Percentiles rank a stretch among this genome's conserved stretches.
These are phyloP conservation scores for Mallotus repandus DNA, from an alignment of 441 rosid genomes.

Conservation along the genomic window DNA sequence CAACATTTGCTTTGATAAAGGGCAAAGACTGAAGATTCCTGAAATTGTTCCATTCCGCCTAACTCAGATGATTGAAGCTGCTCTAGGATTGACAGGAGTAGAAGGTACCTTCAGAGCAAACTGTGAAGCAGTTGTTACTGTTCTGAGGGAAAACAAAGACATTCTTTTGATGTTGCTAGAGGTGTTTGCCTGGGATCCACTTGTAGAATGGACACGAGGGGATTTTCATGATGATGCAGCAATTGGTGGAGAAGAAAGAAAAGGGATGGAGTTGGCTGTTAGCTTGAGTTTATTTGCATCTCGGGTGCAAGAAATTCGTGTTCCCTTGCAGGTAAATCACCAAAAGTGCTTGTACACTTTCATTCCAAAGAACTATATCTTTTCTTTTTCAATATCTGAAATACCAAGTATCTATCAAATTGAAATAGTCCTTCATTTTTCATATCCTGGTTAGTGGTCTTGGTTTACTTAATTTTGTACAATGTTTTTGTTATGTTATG, in stretches of 20 bases:
- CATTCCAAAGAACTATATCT: not conserved
- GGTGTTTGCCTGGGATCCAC: slow-evolving; percentile 98
- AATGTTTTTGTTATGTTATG: slow-evolving; percentile 10
- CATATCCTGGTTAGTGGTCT: slow-evolving; percentile 9
- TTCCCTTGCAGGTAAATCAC: slow-evolving; percentile 82
- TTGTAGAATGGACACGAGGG: slow-evolving; percentile 97
- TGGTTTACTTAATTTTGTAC: slow-evolving; percentile 14
- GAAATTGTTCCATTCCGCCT: slow-evolving; percentile 99
- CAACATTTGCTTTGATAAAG: slow-evolving; percentile 98
- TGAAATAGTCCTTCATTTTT: slow-evolving; percentile 8
- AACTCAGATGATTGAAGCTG: slow-evolving; percentile 90
- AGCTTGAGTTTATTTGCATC: slow-evolving; percentile 99
- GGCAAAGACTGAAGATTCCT: slow-evolving; percentile 89
- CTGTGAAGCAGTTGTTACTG: slow-evolving; percentile 88
- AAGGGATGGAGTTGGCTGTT: slow-evolving; percentile 99
- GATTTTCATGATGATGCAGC: slow-evolving; percentile 99
- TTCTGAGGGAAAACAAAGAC: slow-evolving; percentile 89
- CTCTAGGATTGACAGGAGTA: slow-evolving; percentile 88
- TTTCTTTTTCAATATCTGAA: not conserved
- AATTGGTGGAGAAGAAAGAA: slow-evolving; percentile 97
- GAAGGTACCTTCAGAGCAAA: slow-evolving; percentile 90
- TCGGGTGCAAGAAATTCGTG: slow-evolving; percentile 97
- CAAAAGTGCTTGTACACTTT: slow-evolving; percentile 4
- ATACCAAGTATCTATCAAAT: not conserved
- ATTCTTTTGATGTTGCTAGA: slow-evolving; percentile 85